A percentile compares a stretch with the other conserved stretches of the same genome.
These are phyloP conservation scores for Globisporangium perplexum DNA, from an alignment of 352 stramenopile species.

Conservation along the genomic window DNA sequence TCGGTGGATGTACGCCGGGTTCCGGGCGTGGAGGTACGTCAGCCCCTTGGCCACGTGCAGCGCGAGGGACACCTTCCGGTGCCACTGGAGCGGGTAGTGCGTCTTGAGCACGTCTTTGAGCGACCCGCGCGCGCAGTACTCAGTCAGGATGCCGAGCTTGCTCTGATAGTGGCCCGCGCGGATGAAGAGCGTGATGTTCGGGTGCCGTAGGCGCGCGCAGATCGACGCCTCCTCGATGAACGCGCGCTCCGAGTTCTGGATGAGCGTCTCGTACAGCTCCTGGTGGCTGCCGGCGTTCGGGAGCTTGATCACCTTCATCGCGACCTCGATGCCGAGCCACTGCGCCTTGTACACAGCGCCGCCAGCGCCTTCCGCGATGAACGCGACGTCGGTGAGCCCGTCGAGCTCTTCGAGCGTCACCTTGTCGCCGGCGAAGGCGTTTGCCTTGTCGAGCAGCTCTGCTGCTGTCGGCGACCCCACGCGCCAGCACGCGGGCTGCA, in stretches of 20 bases:
- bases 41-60: constrained; percentile 65
- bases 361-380: constrained; percentile 46
- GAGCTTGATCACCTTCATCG: constrained; percentile 63
- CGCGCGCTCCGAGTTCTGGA: constrained; percentile 49
- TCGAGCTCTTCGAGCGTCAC: constrained; percentile 24
- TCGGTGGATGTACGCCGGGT: constrained; percentile 67
- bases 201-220: constrained; percentile 51
- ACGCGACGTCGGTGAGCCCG: constrained; percentile 16
- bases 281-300: constrained; percentile 19
- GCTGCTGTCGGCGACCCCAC: constrained; percentile 4
- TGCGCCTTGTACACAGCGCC: constrained; percentile 64
- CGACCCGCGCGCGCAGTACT: constrained; percentile 63
- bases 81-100: constrained; percentile 55
- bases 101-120: constrained; percentile 54
- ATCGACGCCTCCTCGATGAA: constrained; percentile 65
- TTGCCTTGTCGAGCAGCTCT: constrained; percentile 12
- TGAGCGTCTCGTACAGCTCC: constrained; percentile 60
- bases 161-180: constrained; percentile 54
- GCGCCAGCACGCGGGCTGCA: constrained; percentile 42
- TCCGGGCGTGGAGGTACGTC: constrained; percentile 69
- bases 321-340: constrained; percentile 74
- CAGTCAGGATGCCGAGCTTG: constrained; percentile 58
- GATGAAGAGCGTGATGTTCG: constrained; percentile 75
- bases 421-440: constrained; percentile 10
- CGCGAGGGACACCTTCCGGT: constrained; percentile 53